Evolutionary conservation across 805 yeast species (phyloP), one percentile per base, ranked within the genome.

Genomic region (Candida oleophila): DNA sequence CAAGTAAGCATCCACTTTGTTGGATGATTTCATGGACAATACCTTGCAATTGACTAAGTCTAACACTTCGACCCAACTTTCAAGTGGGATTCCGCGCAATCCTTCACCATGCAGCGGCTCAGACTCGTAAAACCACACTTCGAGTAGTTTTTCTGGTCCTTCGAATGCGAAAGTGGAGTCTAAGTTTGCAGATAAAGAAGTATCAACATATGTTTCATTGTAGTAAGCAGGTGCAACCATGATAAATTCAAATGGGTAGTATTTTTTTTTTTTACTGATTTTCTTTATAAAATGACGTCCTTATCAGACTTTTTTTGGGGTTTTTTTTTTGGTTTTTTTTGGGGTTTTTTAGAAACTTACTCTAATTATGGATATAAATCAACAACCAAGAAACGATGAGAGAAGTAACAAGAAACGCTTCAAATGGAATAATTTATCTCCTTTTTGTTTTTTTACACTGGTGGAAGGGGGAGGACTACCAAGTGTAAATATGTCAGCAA

Each of bases 151-250:
- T 66, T 92, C 98, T 28, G 99, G 98, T 4, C 99, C 98, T 72
- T 92, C 98, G 62, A 92, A 92, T 2, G 97, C 96, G 60, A 82
- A 86, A 12, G 96, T 77, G 16, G 97, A 90, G 69, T 91, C 97
- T 52, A 91, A 73, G 49, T 80, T 77, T 39, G 82, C 83, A 7
- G 96, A 85, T 42, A 88, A 73, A 50, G 85, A 88, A 64, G 86
- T 92, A 66, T 91, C 91, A 56, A 89, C 82, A 60, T 76, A 82
- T 18, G 77, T 61, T 56, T 74, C 78, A 47, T 70, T 68, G 44
- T 49, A 38, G 58, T 65, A 67, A 39, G 73, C 70, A 34, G 77
- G 74, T 41, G 75, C 73, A 52, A 69, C 76, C 76, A 72, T 71
- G 36, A 4, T 14, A 14, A 25, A 11, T 7, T 25, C 11, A 25